Conservation (phyloP, 2,329 filamentous ascomycete species). For the Paecilomyces sp. region DNA sequence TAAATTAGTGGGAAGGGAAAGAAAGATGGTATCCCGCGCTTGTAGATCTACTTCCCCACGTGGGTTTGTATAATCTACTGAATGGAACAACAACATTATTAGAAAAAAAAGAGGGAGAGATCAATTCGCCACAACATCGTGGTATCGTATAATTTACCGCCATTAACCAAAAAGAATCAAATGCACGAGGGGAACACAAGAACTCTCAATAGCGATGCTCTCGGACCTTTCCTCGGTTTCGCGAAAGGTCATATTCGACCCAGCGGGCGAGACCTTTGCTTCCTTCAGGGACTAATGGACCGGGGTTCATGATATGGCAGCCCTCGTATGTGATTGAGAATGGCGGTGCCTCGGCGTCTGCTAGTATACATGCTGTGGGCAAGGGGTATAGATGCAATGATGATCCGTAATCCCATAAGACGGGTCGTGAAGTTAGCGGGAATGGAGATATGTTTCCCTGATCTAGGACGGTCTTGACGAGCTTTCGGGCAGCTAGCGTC, state of each 20-base stretch:
- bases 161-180: background rate
- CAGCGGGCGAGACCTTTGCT: constrained; percentile 66
- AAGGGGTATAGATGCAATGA: constrained; percentile 79
- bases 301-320: constrained; percentile 92
- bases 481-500: constrained; percentile 55
- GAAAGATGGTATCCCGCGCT: background rate
- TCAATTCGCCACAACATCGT: background rate
- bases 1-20: background rate
- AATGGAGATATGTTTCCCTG: constrained; percentile 88
- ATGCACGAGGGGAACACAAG: background rate
- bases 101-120: background rate
- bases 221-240: constrained; percentile 52
- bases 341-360: constrained; percentile 71
- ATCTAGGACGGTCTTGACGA: constrained; percentile 87
- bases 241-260: constrained; percentile 76
- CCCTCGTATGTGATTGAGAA: constrained; percentile 92
- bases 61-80: background rate
- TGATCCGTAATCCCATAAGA: constrained; percentile 81
- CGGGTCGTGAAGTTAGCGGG: constrained; percentile 66
- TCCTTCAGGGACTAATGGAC: constrained; percentile 63
- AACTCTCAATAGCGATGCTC: constrained; percentile 51
- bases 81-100: background rate
- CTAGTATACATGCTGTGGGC: constrained; percentile 73
- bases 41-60: background rate
- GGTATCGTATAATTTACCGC: background rate